Base-by-base conservation (phyloP, 2,329 filamentous ascomycete genomes). In the Rachicladosporium sp. region DNA sequence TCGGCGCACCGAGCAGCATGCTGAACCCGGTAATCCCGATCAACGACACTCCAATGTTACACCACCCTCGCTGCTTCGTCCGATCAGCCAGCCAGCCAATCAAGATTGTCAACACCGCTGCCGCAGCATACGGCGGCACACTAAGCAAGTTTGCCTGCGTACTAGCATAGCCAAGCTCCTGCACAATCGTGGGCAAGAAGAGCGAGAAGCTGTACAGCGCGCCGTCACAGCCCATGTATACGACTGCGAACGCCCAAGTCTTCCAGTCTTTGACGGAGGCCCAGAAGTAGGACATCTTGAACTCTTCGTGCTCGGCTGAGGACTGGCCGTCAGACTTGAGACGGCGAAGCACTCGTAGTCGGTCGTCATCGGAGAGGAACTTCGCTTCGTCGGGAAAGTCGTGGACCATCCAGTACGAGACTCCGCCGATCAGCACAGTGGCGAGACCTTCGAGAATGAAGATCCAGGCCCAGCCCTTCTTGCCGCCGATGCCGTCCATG, bases 251-350 rank as follows among this genome's bases (percentile, higher is more conserved):
- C 1, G 72, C 65, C 61, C 78, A 91, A 12, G 81, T 93, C 66
- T 93, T 93, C 80, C 83, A 93, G 55, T 93, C 86, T 42, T 72
- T 79, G n/a, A 89, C 50, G 5, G 77, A 78, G 9, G 74, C 71
- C 72, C 76, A 84, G 43, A 91, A 70, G 56, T 85, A 87, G 3
- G 66, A 63, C 65, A 76, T 76, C 48, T 79, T 76, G 63, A 88
- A 91, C 8, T 78, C 68, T 56, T 93, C 86, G 47, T 82, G 76
- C 46, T 78, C 70, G 1, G 81, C 81, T n/a, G 76, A 81, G 8
- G 74, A 69, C 58, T 93, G 86, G 49, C 83, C 69, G 56, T 93
- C 85, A 4, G 66, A 58, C 36, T 73, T 73, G 7, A 93, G 68
- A 3, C 86, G 75, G 4, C 76, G 70, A n/a, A 86, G 63, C 0